Evolutionary conservation across 192 early-diverging fungal species (phyloP), one percentile per base, ranked within the genome.

Genomic region (Coemansia sp.): DNA sequence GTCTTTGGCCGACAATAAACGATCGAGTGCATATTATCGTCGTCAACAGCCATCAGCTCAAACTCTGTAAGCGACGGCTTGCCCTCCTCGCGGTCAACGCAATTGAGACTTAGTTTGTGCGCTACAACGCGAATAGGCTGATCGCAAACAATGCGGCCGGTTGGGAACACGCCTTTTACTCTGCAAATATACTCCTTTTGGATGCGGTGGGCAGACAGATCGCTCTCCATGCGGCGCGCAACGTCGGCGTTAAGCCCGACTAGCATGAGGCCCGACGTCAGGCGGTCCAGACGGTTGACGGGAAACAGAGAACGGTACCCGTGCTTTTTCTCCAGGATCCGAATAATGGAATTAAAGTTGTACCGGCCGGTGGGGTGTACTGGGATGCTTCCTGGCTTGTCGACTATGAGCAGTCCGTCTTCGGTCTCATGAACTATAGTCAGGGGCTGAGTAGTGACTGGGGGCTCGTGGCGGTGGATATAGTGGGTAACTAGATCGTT

Each of bases 381-480:
- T 2, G 97, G 96, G 6, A 97, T 88, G 51, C 92, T 92, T 11
- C 86, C 87, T 2, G 97, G 97, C 78, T 99, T 99, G 75, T 94
- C 87, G 9, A 99, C 85, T 19, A 96, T 87, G 63, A 95, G 82
- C n/a, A 91, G 64, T 4, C 90, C 84, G 27, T 91, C 82, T 11
- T 89, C 86, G 29, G 86, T 72, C 15, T 82, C 57, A 31, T 78
- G 50, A 0, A 97, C 87, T 12, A 99, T 86, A 8, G 82, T 76
- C 36, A 97, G 82, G 3, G 84, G 61, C 25, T 81, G 48, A 15
- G 84, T 85, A 17, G 90, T 87, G 0, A 97, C 90, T 10, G 96
- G 95, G 5, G 97, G 97, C 77, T 99, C 97, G 75, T 99, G 97
- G 0, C 97, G 89, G 81, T 99, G 97, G 31, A 93, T 91, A 17